Conservation (phyloP, 805 yeast genomes). For the Candida caryicola region DNA sequence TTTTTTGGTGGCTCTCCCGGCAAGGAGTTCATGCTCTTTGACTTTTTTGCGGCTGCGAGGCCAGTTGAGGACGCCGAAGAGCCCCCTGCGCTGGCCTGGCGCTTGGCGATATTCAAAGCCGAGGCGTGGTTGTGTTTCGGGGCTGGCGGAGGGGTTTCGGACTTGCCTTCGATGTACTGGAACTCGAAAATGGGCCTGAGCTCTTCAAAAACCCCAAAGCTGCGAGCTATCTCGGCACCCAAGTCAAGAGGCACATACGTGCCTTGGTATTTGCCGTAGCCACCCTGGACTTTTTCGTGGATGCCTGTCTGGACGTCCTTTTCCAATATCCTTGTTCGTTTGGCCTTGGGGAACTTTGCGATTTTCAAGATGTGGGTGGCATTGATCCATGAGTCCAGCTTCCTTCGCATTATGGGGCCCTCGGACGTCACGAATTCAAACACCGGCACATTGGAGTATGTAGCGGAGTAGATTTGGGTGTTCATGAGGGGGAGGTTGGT, state of each 20-base stretch:
- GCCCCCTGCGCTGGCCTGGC: constrained; percentile 18
- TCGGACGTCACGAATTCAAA: constrained; percentile 65
- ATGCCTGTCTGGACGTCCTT: constrained; percentile 60
- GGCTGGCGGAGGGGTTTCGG: constrained; percentile 44
- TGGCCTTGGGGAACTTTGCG: constrained; percentile 65
- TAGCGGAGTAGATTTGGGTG: constrained; percentile 57
- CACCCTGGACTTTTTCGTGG: constrained; percentile 72
- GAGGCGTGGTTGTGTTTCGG: constrained; percentile 47
- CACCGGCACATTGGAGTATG: constrained; percentile 72
- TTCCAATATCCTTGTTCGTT: constrained; percentile 61
- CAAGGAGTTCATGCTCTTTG: constrained; percentile 13
- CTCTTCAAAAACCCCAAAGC: constrained; percentile 46
- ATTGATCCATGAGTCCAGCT: constrained; percentile 62
- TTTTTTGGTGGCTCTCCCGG: constrained; percentile 33
- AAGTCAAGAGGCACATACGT: constrained; percentile 44
- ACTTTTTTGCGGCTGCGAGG: constrained; percentile 10
- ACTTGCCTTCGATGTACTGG: constrained; percentile 40
- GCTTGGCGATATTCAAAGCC: constrained; percentile 39
- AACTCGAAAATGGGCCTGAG: constrained; percentile 34
- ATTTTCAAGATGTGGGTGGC: constrained; percentile 71
- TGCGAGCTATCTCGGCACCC: constrained; percentile 39
- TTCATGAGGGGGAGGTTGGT: constrained; percentile 4
- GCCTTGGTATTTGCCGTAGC: constrained; percentile 65
- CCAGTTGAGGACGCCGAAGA: constrained; percentile 3
- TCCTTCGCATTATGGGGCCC: constrained; percentile 68